A percentile compares a stretch with the other conserved stretches of the same genome.
Conservation (phyloP, 2,329 filamentous ascomycete genomes). For the Leptographium wingfieldii region DNA sequence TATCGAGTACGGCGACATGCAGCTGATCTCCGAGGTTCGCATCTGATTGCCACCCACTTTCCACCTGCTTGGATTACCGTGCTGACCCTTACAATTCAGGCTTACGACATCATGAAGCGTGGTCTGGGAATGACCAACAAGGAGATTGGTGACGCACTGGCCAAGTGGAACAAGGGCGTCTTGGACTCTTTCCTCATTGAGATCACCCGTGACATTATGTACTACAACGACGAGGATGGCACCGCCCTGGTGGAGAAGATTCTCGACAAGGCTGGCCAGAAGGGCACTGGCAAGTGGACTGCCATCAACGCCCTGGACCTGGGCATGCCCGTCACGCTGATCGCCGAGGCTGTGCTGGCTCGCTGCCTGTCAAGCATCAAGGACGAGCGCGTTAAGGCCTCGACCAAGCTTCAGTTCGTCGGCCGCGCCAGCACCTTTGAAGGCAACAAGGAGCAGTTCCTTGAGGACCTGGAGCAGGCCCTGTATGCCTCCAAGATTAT, state of each 20-base stretch:
- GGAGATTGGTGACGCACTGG: conserved; percentile 91
- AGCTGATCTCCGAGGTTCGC: conserved; percentile 93
- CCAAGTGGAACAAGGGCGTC: conserved; percentile 97
- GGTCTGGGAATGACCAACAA: conserved; percentile 78
- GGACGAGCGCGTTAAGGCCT: conserved; percentile 76
- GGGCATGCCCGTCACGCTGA: conserved; percentile 95
- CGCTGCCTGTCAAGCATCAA: conserved; percentile 93
- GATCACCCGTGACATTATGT: conserved; percentile 97
- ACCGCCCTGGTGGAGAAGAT: conserved; percentile 95
- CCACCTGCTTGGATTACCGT: neutral
- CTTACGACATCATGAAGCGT: conserved; percentile 99
- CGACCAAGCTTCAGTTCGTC: conserved; percentile 58
- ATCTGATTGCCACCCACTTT: too few relatives aligned
- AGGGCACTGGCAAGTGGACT: conserved; percentile 99
- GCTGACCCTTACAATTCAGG: conserved; percentile 37
- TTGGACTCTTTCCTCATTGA: conserved; percentile 98
- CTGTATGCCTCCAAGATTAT: conserved; percentile 99
- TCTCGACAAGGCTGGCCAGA: conserved; percentile 94
- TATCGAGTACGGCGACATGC: conserved; percentile 99
- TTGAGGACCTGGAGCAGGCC: conserved; percentile 95
- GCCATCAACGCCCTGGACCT: conserved; percentile 98
- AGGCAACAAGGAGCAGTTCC: conserved; percentile 85
- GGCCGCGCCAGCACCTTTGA: conserved; percentile 71
- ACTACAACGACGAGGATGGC: conserved; percentile 93
- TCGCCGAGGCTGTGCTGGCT: conserved; percentile 91